These are phyloP conservation scores for Debaryomyces nepalensis DNA, from an alignment of 1,139 yeast genomes.

Conservation along the genomic window DNA sequence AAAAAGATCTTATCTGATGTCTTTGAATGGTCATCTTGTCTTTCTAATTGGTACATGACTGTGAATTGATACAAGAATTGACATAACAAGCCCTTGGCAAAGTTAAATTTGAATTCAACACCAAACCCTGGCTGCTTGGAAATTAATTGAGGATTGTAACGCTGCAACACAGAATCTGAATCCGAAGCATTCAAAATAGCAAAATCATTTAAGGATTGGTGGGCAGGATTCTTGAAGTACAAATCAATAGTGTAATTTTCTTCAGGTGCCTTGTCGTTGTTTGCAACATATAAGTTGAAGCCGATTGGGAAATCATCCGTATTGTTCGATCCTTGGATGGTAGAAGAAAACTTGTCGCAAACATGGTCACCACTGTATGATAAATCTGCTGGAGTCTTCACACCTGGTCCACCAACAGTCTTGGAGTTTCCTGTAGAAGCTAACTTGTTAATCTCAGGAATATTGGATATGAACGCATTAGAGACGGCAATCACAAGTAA, in stretches of 20 bases:
- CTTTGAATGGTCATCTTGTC: slow-evolving; percentile 16
- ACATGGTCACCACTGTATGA: slow-evolving; percentile 22
- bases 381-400: slow-evolving; percentile 21
- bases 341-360: slow-evolving; percentile 26
- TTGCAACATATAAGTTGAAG: slow-evolving; percentile 24
- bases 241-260: slow-evolving; percentile 26
- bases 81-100: slow-evolving; percentile 24
- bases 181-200: slow-evolving; percentile 23
- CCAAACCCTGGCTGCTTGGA: slow-evolving; percentile 25
- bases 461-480: slow-evolving; percentile 17
- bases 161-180: slow-evolving; percentile 17
- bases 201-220: slow-evolving; percentile 19
- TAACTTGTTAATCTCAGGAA: slow-evolving; percentile 18
- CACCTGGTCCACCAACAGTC: slow-evolving; percentile 12
- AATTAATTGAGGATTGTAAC: slow-evolving; percentile 24
- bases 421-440: slow-evolving; percentile 4
- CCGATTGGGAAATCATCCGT: slow-evolving; percentile 23
- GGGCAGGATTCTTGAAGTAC: slow-evolving; percentile 24
- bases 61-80: slow-evolving; percentile 27
- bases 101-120: slow-evolving; percentile 25
- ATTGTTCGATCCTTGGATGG: slow-evolving; percentile 21
- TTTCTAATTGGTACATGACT: slow-evolving; percentile 24
- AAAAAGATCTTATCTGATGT: slow-evolving; percentile 26
- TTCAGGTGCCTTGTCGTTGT: slow-evolving; percentile 17
- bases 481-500: slow-evolving; percentile 4